Evolutionary conservation across 805 yeast species (phyloP).

Genomic region (Wickerhamiella vanderwaltii): DNA sequence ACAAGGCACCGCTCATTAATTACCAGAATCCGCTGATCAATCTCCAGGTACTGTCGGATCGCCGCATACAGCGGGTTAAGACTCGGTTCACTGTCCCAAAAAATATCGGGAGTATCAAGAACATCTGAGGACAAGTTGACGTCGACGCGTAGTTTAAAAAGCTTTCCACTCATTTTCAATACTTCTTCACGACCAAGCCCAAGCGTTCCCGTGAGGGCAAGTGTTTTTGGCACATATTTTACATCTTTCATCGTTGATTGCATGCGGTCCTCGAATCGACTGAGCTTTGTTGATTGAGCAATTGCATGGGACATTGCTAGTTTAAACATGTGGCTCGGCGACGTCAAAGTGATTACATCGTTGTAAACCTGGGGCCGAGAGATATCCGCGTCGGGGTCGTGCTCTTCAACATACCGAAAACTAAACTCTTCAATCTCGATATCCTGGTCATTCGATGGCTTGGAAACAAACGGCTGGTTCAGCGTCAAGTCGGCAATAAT

Average conservation of each 20-base stretch:
- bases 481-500: slow-evolving; percentile 83
- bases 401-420: slow-evolving; percentile 47
- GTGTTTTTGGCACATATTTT: slow-evolving; percentile 74
- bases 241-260: slow-evolving; percentile 72
- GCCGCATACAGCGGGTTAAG: slow-evolving; percentile 85
- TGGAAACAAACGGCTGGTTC: slow-evolving; percentile 39
- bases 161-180: slow-evolving; percentile 74
- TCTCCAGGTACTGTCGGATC: slow-evolving; percentile 81
- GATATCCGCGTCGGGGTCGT: slow-evolving; percentile 14
- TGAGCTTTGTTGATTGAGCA: slow-evolving; percentile 87
- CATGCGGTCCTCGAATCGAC: slow-evolving; percentile 85
- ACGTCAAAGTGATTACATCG: slow-evolving; percentile 81
- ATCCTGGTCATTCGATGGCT: slow-evolving; percentile 70
- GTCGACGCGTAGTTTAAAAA: slow-evolving; percentile 84
- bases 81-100: slow-evolving; percentile 93
- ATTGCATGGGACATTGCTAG: slow-evolving; percentile 91
- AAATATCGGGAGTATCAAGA: slow-evolving; percentile 88
- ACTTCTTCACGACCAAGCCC: slow-evolving; percentile 79
- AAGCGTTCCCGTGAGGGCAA: slow-evolving; percentile 80
- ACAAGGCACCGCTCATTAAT: slow-evolving; percentile 89
- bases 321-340: slow-evolving; percentile 87
- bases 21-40: slow-evolving; percentile 88
- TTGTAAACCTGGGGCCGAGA: slow-evolving; percentile 49
- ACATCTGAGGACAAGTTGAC: slow-evolving; percentile 85
- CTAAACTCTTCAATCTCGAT: slow-evolving; percentile 86